Evolutionary conservation across 495 filamentous ascomycete species (phyloP).

Genomic region (Talaromyces thailandensis): DNA sequence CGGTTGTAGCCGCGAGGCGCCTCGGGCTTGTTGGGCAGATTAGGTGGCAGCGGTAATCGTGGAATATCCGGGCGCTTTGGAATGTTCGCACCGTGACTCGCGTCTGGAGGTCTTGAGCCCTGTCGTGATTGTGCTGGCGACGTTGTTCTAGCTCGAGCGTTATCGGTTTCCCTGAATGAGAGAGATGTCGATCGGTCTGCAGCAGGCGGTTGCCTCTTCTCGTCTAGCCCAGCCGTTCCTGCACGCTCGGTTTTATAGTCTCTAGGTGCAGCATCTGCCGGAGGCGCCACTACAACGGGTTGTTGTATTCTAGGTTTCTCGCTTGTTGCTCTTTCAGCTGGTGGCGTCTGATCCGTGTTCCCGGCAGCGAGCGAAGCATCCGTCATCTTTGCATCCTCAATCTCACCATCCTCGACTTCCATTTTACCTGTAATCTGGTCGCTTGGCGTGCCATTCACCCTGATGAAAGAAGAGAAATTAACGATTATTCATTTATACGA

Average conservation of each 20-base stretch:
- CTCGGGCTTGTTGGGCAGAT: constrained; percentile 20
- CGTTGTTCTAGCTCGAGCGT: neutral
- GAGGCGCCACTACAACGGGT: constrained; percentile 7
- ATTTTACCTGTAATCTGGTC: constrained; percentile 19
- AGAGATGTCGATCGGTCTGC: neutral
- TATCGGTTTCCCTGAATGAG: neutral
- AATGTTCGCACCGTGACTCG: constrained; percentile 20
- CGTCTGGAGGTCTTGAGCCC: constrained; percentile 19
- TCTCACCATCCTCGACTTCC: constrained; percentile 75
- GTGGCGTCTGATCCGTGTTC: constrained; percentile 6
- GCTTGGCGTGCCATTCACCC: constrained; percentile 22
- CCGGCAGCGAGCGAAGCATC: constrained; percentile 18
- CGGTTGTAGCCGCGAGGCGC: constrained; percentile 13
- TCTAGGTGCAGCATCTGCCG: constrained; percentile 10
- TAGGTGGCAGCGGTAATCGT: constrained; percentile 20
- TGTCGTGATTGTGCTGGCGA: constrained; percentile 18
- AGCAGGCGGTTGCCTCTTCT: neutral
- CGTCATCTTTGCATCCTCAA: constrained; percentile 54
- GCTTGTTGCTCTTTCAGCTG: constrained; percentile 7
- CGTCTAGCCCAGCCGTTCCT: neutral
- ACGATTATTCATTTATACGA: neutral
- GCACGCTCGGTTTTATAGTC: neutral
- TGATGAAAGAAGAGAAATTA: constrained; percentile 7
- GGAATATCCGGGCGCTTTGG: constrained; percentile 28
- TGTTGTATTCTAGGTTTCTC: neutral